phyloP scores from a whole-genome alignment of 805 yeast genomes.

The Cyberlindnera lachancei region DNA sequence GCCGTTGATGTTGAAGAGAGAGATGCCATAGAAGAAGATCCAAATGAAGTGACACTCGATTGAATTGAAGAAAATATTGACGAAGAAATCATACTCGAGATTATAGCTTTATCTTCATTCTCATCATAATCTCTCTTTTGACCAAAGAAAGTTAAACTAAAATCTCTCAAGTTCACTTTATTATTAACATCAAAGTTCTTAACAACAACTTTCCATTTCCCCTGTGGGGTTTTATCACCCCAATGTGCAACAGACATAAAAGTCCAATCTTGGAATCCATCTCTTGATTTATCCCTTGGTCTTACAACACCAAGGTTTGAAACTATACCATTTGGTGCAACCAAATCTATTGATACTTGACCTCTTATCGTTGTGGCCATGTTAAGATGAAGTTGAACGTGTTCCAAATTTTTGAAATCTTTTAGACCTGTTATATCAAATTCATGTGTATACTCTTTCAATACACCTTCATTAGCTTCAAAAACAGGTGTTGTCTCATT shows the following conservation, averaged over 20 bases:
- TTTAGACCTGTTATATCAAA: slow-evolving; percentile 44
- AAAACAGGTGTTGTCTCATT: slow-evolving; percentile 36
- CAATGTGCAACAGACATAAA: slow-evolving; percentile 98
- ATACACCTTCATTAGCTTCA: slow-evolving; percentile 5
- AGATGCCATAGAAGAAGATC: slow-evolving; percentile 14
- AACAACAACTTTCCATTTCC: slow-evolving; percentile 77
- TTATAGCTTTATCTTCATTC: slow-evolving; percentile 30
- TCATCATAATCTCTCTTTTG: slow-evolving; percentile 41
- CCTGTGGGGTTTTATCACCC: slow-evolving; percentile 82
- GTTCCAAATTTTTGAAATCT: slow-evolving; percentile 73
- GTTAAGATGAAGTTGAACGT: slow-evolving; percentile 74
- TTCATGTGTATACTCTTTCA: slow-evolving; percentile 26
- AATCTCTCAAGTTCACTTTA: slow-evolving; percentile 42
- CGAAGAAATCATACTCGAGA: not conserved
- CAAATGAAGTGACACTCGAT: slow-evolving; percentile 4
- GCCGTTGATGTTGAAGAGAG: slow-evolving; percentile 4
- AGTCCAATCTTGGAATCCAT: slow-evolving; percentile 76
- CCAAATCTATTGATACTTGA: slow-evolving; percentile 50
- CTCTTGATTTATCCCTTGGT: slow-evolving; percentile 42
- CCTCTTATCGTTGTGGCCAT: slow-evolving; percentile 66
- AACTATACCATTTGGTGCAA: slow-evolving; percentile 67
- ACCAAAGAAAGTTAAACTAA: slow-evolving; percentile 83
- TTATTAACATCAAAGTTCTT: slow-evolving; percentile 33
- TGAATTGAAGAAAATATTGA: slow-evolving; percentile 1
- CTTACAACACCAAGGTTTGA: slow-evolving; percentile 72